A percentile compares a stretch with the other conserved stretches of the same genome.
phyloP scores from a whole-genome alignment of 306 rosid genomes.

The Malus sieversii region DNA sequence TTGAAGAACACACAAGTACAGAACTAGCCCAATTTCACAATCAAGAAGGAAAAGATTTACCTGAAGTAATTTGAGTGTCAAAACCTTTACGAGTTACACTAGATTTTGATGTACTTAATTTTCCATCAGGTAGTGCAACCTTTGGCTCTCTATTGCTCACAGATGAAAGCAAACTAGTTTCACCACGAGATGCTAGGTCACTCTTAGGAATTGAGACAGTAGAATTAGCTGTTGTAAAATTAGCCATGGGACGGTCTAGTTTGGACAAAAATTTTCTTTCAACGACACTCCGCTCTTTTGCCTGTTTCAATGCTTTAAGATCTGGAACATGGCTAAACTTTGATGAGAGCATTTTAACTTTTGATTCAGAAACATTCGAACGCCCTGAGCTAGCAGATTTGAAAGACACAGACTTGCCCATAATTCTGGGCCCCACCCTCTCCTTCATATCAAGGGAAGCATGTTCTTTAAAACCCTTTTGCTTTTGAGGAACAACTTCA shows the following conservation, averaged over 20 bases:
- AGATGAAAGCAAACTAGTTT: slow-evolving; percentile 40
- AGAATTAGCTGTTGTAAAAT: slow-evolving; percentile 43
- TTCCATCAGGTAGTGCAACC: slow-evolving; percentile 51
- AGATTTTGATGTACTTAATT: slow-evolving; percentile 39
- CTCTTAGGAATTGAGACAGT: slow-evolving; percentile 43
- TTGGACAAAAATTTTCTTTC: slow-evolving; percentile 56
- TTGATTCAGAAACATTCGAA: slow-evolving; percentile 45
- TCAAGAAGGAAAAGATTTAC: slow-evolving; percentile 28
- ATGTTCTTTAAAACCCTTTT: slow-evolving; percentile 54
- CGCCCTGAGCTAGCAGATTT: slow-evolving; percentile 47
- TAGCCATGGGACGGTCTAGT: slow-evolving; percentile 45
- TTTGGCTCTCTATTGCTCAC: slow-evolving; percentile 43
- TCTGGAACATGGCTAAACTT: slow-evolving; percentile 42
- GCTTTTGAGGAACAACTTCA: slow-evolving; percentile 56
- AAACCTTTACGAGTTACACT: slow-evolving; percentile 38
- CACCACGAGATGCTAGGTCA: slow-evolving; percentile 51
- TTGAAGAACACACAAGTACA: slow-evolving; percentile 10
- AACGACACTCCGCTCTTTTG: slow-evolving; percentile 48
- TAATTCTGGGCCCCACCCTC: slow-evolving; percentile 32
- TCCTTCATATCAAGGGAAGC: slow-evolving; percentile 41
- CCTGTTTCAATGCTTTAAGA: slow-evolving; percentile 49
- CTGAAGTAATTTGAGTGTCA: slow-evolving; percentile 53
- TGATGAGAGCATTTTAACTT: slow-evolving; percentile 57
- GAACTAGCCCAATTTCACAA: slow-evolving; percentile 1
- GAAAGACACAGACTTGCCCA: slow-evolving; percentile 63